These are phyloP conservation scores for Claviceps capensis DNA, from an alignment of 2,329 filamentous ascomycete species.

Conservation along the genomic window DNA sequence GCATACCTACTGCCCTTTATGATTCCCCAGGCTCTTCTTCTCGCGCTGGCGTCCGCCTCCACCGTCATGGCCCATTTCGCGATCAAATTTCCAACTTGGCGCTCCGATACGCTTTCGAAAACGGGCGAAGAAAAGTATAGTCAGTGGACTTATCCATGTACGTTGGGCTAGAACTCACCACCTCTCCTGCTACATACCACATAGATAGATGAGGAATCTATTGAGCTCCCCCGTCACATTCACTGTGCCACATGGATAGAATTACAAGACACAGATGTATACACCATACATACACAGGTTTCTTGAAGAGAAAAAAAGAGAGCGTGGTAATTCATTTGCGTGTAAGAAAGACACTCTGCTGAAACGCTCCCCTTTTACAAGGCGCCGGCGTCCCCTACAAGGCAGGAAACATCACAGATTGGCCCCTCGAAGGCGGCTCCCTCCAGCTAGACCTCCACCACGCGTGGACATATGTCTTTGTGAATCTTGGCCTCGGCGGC, in stretches of 20 bases:
- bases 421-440: slow-evolving; percentile 36
- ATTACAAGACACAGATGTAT: not conserved
- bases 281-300: not conserved
- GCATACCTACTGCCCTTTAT: no score
- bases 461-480: slow-evolving; percentile 36
- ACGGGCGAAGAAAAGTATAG: slow-evolving; percentile 26
- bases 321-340: not conserved
- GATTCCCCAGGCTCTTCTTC: slow-evolving; percentile 6
- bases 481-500: slow-evolving; percentile 37
- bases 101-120: slow-evolving; percentile 30
- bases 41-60: slow-evolving; percentile 22
- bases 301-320: not conserved
- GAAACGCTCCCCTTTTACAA: slow-evolving; percentile 9
- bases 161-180: slow-evolving; percentile 6
- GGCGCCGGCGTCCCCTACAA: slow-evolving; percentile 34
- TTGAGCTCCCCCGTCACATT: no score
- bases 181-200: no score
- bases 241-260: not conserved
- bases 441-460: slow-evolving; percentile 37
- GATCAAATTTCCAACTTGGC: slow-evolving; percentile 33
- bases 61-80: slow-evolving; percentile 34
- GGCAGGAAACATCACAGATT: slow-evolving; percentile 34
- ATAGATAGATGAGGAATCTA: no score
- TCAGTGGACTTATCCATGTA: slow-evolving; percentile 40
- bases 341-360: not conserved